Evolutionary conservation across 139 green algal species (phyloP).

Genomic region (Closterium sp.): DNA sequence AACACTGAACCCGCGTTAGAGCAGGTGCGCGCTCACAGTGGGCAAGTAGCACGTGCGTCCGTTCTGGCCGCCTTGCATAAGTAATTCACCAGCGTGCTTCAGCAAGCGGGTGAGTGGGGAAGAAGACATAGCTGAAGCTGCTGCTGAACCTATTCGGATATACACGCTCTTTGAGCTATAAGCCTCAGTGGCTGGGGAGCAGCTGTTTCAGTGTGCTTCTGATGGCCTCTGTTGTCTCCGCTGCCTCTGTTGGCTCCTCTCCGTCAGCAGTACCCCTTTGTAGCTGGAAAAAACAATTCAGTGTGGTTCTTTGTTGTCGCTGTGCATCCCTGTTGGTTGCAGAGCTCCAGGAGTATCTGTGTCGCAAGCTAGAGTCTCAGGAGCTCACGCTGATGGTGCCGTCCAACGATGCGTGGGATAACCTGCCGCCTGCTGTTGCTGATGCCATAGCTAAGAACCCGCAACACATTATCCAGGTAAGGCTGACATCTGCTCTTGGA

Average conservation of each 20-base stretch:
- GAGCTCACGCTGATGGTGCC: not conserved
- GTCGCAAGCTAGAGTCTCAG: not conserved
- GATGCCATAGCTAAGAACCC: not conserved
- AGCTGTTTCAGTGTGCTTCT: not conserved
- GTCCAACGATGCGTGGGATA: not conserved
- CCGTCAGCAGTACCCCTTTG: too few relatives aligned
- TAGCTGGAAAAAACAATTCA: not conserved
- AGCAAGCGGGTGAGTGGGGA: not conserved
- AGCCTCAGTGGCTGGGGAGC: too few relatives aligned
- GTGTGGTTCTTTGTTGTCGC: not conserved
- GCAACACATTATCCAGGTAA: not conserved
- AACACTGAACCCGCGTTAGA: too few relatives aligned
- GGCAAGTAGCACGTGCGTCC: too few relatives aligned
- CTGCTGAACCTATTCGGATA: too few relatives aligned
- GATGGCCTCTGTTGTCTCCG: not conserved
- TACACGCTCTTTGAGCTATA: too few relatives aligned
- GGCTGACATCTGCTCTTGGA: not conserved
- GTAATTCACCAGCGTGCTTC: too few relatives aligned
- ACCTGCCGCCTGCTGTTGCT: not conserved
- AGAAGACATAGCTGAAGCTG: not conserved
- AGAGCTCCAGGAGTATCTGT: not conserved
- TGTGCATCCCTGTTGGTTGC: not conserved
- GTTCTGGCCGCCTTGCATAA: too few relatives aligned
- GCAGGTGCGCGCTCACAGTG: too few relatives aligned
- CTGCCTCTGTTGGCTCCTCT: too few relatives aligned